A percentile compares a stretch with the other conserved stretches of the same genome.
Evolutionary conservation across 176 grass and related monocot species (phyloP).

Genomic region (Ensete ventricosum): DNA sequence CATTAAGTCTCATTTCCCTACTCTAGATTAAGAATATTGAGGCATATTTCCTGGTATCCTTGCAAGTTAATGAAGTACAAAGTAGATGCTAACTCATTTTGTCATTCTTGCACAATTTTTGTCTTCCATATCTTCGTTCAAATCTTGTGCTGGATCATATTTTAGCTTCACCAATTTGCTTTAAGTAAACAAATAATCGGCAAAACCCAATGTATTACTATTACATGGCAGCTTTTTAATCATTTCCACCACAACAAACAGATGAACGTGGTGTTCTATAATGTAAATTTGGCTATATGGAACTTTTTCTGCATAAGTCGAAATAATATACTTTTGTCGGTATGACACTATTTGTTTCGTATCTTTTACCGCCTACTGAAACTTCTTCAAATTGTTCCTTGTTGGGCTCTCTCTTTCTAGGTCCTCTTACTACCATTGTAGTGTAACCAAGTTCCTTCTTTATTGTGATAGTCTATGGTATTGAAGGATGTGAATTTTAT

Average conservation of each 20-base stretch:
- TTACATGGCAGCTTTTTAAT: neutral
- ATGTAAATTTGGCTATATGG: too few relatives aligned
- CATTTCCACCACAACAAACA: neutral
- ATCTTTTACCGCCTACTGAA: too few relatives aligned
- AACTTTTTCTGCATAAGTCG: too few relatives aligned
- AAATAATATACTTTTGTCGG: too few relatives aligned
- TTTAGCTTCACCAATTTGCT: neutral
- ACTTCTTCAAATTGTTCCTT: too few relatives aligned
- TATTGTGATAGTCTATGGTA: neutral
- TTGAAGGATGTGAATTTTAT: neutral
- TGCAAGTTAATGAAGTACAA: neutral
- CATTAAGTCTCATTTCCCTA: neutral
- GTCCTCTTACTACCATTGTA: neutral
- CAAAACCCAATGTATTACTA: neutral
- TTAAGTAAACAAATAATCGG: neutral
- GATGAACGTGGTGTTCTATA: too few relatives aligned
- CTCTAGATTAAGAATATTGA: slow-evolving; percentile 7
- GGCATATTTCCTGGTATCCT: neutral
- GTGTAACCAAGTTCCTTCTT: neutral
- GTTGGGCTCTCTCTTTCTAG: neutral
- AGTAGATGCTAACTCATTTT: neutral
- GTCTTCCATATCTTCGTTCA: neutral
- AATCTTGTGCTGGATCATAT: neutral
- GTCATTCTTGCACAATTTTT: too few relatives aligned
- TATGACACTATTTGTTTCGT: too few relatives aligned